Evolutionary conservation across 2,329 filamentous ascomycete species (phyloP).

Genomic region (Clonostachys rhizophaga): DNA sequence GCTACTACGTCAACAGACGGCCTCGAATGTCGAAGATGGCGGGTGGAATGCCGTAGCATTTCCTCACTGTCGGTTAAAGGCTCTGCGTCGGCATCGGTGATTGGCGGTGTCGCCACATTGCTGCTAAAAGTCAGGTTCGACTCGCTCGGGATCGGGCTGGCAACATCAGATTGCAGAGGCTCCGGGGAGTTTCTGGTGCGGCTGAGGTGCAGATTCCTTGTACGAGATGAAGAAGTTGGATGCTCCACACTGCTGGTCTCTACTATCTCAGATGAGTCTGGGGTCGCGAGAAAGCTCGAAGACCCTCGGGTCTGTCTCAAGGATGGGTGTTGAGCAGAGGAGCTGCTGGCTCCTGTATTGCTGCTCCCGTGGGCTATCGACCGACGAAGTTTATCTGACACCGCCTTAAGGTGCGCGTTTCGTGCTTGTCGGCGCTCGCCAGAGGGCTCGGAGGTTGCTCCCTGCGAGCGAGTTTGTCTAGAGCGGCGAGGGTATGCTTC

Average conservation of each 20-base stretch:
- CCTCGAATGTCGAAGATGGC: conserved; percentile 33
- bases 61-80: conserved; percentile 28
- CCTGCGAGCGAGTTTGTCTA: conserved; percentile 15
- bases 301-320: too few species aligned
- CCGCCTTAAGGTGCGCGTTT: conserved; percentile 11
- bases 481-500: conserved; percentile 21
- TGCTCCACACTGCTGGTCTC: conserved; percentile 6
- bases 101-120: conserved; percentile 68
- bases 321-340: not conserved
- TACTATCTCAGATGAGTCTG: conserved; percentile 47
- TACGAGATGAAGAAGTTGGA: conserved; percentile 26
- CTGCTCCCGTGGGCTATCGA: conserved; percentile 18
- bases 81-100: conserved; percentile 56
- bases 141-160: conserved; percentile 49
- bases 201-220: conserved; percentile 34
- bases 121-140: conserved; percentile 56
- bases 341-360: not conserved
- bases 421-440: not conserved
- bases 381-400: conserved; percentile 26
- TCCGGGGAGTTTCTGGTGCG: conserved; percentile 36
- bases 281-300: conserved; percentile 44
- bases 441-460: not conserved
- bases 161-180: conserved; percentile 19
- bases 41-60: conserved; percentile 38
- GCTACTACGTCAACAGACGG: conserved; percentile 63